These are phyloP conservation scores for Entomophthora muscae DNA, from an alignment of 371 early-diverging fungal genomes.

Conservation along the genomic window DNA sequence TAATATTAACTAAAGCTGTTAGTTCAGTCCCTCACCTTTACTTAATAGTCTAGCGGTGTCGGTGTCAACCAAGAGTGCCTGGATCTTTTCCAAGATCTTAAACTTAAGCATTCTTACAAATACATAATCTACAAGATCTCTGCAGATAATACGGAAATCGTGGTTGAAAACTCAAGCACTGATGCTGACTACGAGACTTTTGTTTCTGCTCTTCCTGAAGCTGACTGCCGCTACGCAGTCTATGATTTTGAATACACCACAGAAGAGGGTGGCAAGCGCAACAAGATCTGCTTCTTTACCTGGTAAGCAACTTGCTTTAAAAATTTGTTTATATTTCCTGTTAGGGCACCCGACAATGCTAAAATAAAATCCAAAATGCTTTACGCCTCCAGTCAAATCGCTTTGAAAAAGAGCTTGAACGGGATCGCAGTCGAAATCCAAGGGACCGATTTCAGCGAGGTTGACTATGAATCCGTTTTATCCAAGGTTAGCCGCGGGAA, in stretches of 20 bases:
- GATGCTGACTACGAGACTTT: constrained; percentile 43
- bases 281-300: constrained; percentile 43
- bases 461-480: constrained; percentile 45
- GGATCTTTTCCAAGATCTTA: constrained; percentile 40
- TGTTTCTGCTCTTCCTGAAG: constrained; percentile 32
- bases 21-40: too few species aligned
- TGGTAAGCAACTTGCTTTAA: constrained; percentile 25
- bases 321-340: too few species aligned
- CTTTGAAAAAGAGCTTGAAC: constrained; percentile 49
- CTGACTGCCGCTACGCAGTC: constrained; percentile 65
- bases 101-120: constrained; percentile 48
- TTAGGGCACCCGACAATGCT: constrained; percentile 68
- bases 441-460: constrained; percentile 55
- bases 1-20: too few species aligned
- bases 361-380: constrained; percentile 75
- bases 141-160: constrained; percentile 29
- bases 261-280: constrained; percentile 41
- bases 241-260: constrained; percentile 64
- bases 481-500: constrained; percentile 42
- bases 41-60: constrained; percentile 47
- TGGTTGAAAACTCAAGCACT: constrained; percentile 41
- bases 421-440: constrained; percentile 70
- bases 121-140: constrained; percentile 64
- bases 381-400: constrained; percentile 77
- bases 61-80: constrained; percentile 40